Percentiles rank a stretch among this genome's conserved stretches.
These are phyloP conservation scores for Schizosaccharomyces osmophilus DNA, from an alignment of 805 yeast genomes.

Conservation along the genomic window DNA sequence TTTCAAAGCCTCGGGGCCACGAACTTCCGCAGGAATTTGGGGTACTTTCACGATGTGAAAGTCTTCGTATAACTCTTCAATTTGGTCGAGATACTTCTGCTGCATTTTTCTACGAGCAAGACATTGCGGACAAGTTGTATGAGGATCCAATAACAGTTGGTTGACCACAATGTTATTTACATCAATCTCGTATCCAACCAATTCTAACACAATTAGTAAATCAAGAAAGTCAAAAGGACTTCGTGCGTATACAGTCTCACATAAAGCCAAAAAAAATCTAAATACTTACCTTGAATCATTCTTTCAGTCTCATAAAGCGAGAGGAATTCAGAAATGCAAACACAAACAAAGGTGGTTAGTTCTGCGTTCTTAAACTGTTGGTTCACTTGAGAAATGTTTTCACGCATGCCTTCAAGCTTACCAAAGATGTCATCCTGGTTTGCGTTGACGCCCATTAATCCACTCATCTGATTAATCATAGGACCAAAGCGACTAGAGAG, in stretches of 20 bases:
- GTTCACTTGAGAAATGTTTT: conserved; percentile 64
- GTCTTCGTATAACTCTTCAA: conserved; percentile 71
- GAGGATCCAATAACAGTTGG: conserved; percentile 68
- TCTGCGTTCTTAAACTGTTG: conserved; percentile 91
- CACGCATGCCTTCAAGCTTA: conserved; percentile 59
- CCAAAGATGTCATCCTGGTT: conserved; percentile 44
- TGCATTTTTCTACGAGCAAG: conserved; percentile 88
- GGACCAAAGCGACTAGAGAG: conserved; percentile 77
- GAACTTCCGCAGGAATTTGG: conserved; percentile 74
- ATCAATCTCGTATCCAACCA: conserved; percentile 84
- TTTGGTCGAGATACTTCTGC: conserved; percentile 78
- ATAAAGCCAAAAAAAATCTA: too few relatives aligned
- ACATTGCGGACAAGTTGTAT: conserved; percentile 59
- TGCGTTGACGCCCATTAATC: conserved; percentile 21
- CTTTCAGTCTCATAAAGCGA: conserved; percentile 94
- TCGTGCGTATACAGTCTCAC: too few relatives aligned
- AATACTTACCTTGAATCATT: conserved; percentile 38
- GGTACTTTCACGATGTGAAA: conserved; percentile 93
- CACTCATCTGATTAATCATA: conserved; percentile 32
- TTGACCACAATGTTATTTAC: conserved; percentile 90
- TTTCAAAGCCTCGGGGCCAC: conserved; percentile 71
- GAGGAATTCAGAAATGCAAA: conserved; percentile 88
- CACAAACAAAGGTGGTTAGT: conserved; percentile 76
- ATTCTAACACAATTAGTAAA: conserved; percentile 20
- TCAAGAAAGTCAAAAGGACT: too few relatives aligned